Percentiles rank a stretch among this genome's conserved stretches.
phyloP scores from a whole-genome alignment of 129 eudicot genomes.

The Helianthus annuus region HanXRQr2.0-SUNRISE NC_035441.2:170823867-170824366 shows the following conservation, averaged over 20 bases:
- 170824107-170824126: neutral
- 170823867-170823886: neutral
- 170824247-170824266: slow-evolving; percentile 22
- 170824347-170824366: slow-evolving; percentile 32
- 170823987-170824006: neutral
- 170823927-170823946: neutral
- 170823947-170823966: neutral
- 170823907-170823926: neutral
- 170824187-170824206: neutral
- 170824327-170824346: slow-evolving; percentile 25
- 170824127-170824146: slow-evolving; percentile 21
- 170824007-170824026: no score
- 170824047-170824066: no score
- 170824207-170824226: slow-evolving; percentile 31
- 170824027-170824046: no score
- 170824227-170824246: slow-evolving; percentile 34
- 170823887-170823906: neutral
- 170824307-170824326: slow-evolving; percentile 30
- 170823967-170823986: neutral
- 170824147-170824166: neutral
- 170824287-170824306: slow-evolving; percentile 40
- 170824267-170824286: slow-evolving; percentile 34
- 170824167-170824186: neutral
- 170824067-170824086: no score
- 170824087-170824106: neutral